Base-by-base conservation (phyloP, 306 rosid genomes). In the Gastrolobium bilobum region DNA sequence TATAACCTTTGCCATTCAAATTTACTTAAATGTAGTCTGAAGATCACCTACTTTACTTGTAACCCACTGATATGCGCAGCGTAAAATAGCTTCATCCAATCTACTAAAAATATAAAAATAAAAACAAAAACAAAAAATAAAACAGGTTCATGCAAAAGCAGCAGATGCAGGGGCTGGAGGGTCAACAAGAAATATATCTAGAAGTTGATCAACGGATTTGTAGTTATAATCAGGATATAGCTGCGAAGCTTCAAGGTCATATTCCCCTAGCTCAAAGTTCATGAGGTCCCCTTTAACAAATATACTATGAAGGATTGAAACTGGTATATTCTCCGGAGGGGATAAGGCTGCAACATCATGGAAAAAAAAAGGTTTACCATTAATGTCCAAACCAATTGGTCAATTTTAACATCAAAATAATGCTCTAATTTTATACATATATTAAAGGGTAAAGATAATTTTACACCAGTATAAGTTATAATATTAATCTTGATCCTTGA, bases 111-210 rank as follows among this genome's bases (percentile, higher is more conserved):
- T 20, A n/a, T n/a, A n/a, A n/a, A n/a, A n/a, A n/a, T n/a, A n/a
- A n/a, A n/a, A n/a, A n/a, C n/a, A 20, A 20, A 20, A 20, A 20
- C 26, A 20, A 20, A 20, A 20, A 20, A 20, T 20, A 20, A 20
- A 20, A 20, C 26, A 20, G 26, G 26, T 20, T 84, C 76, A 80
- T 44, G 20, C 73, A 64, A 87, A 87, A 51, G 84, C 83, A 65
- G 86, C 86, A 42, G 30, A 37, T 37, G 75, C 88, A 50, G 81
- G 81, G 1, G 66, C 20, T 37, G 81, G 84, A 43, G 81, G 84
- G 44, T 87, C 53, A 75, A 65, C 46, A 7, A 84, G 74, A 79
- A 84, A 87, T 58, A 56, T 75, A 44, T 84, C 84, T 64, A 87
- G 88, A 71, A 84, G 83, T 38, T 84, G 63, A 52, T 87, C 75